Percentiles rank a stretch among this genome's conserved stretches.
These are phyloP conservation scores for Wilhelminamyces savonicus DNA, from an alignment of 805 yeast genomes.

Conservation along the genomic window DNA sequence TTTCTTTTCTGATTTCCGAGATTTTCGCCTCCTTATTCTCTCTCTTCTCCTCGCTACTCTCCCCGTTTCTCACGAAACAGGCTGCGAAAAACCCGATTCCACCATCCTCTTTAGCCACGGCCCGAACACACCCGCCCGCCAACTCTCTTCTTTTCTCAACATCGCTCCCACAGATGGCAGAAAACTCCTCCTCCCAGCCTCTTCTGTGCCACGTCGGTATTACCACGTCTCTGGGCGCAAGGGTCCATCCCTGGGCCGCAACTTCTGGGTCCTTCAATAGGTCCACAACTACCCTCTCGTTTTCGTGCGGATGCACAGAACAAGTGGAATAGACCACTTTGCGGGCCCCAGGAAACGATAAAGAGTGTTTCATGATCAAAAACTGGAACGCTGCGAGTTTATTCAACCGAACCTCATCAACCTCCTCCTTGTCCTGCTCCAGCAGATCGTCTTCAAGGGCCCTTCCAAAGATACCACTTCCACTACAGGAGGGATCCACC, in stretches of 20 bases:
- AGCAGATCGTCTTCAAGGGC: slow-evolving; percentile 47
- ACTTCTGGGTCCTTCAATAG: slow-evolving; percentile 64
- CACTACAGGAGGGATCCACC: slow-evolving; percentile 97
- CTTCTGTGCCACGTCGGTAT: slow-evolving; percentile 84
- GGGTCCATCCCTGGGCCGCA: slow-evolving; percentile 65
- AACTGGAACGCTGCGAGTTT: slow-evolving; percentile 83
- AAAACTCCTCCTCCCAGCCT: slow-evolving; percentile 69
- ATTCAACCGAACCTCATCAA: slow-evolving; percentile 52
- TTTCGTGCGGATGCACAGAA: slow-evolving; percentile 89
- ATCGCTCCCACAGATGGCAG: slow-evolving; percentile 38
- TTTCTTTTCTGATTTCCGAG: background rate
- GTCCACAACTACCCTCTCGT: slow-evolving; percentile 85
- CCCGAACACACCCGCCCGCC: slow-evolving; percentile 85
- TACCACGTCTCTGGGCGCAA: slow-evolving; percentile 54
- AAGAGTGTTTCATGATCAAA: slow-evolving; percentile 82
- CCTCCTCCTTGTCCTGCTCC: slow-evolving; percentile 42
- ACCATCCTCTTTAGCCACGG: slow-evolving; percentile 83
- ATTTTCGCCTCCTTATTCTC: background rate
- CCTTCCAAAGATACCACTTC: slow-evolving; percentile 95
- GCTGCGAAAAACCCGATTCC: slow-evolving; percentile 99
- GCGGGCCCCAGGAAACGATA: slow-evolving; percentile 68
- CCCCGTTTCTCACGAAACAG: slow-evolving; percentile 51
- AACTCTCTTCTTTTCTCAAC: slow-evolving; percentile 31
- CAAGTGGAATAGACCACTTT: slow-evolving; percentile 92
- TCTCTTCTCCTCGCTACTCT: too few species aligned